phyloP scores from a whole-genome alignment of 2,329 filamentous ascomycete species.

The Cytospora mali region DNA sequence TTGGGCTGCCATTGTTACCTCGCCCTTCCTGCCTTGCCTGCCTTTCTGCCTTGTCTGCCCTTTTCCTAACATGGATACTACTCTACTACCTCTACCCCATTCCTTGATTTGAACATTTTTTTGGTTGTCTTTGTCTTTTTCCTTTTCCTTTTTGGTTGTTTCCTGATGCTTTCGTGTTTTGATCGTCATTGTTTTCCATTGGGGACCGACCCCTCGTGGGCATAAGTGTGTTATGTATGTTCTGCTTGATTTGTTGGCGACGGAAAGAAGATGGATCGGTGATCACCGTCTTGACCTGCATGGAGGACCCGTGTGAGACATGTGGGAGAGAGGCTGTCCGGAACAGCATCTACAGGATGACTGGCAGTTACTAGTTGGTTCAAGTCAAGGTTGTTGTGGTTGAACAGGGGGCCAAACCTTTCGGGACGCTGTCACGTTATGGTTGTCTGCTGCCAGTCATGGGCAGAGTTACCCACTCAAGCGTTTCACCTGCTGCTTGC shows the following conservation, averaged over 20 bases:
- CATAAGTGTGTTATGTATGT: conserved; percentile 19
- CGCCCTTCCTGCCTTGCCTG: too few relatives aligned
- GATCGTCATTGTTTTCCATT: too few relatives aligned
- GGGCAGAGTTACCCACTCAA: background rate
- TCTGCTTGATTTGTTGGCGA: conserved; percentile 12
- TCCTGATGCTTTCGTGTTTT: too few relatives aligned
- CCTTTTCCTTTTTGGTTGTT: too few relatives aligned
- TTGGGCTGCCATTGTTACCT: background rate
- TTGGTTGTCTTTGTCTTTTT: background rate
- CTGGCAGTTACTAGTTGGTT: conserved; percentile 11
- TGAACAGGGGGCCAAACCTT: background rate
- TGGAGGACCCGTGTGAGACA: conserved; percentile 6
- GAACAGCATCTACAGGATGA: conserved; percentile 20
- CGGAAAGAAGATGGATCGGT: background rate
- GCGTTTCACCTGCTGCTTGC: conserved; percentile 9
- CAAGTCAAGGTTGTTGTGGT: background rate
- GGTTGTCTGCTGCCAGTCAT: conserved; percentile 17
- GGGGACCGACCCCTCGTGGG: conserved; percentile 13
- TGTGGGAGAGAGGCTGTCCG: conserved; percentile 23
- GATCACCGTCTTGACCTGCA: background rate
- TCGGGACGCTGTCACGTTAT: conserved; percentile 3
- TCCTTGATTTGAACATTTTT: too few relatives aligned
- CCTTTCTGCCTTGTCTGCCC: background rate
- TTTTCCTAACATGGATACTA: conserved; percentile 1
- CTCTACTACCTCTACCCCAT: background rate